Evolutionary conservation across 352 stramenopile genomes (phyloP), one percentile per base, ranked within the genome.

Genomic region (Phytophthora gonapodyides): DNA sequence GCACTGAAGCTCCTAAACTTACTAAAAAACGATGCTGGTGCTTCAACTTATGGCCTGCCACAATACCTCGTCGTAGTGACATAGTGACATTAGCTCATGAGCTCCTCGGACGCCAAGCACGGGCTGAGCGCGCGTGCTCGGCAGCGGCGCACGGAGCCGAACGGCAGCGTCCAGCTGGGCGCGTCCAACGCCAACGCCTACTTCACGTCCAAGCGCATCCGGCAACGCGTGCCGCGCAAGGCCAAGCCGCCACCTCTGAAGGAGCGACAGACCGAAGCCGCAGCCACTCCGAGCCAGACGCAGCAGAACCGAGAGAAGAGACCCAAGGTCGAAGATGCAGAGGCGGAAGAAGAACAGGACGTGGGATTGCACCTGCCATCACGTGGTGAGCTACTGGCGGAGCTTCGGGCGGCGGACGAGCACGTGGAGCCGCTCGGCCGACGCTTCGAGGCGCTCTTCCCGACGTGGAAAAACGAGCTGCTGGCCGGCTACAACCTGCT

Each of bases 401-500:
- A 66, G 41, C 34, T 80, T 35, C 55, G 47, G 24, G 57, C 35
- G 10, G 45, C 40, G 31, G 71, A 76, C 34, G 57, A 69, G 33
- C 42, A 46, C 24, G 64, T 61, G 30, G 36, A 60, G 27, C 19
- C 57, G n/a, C 21, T 45, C 31, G 13, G 7, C 10, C 16, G 34
- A 61, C 30, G 40, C 15, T 72, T 72, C 17, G 34, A 72, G 9
- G 38, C 47, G 55, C 36, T 58, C 15, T 85, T 85, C 24, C 37
- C 59, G 7, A 17, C 34, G 5, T 88, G 78, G 78, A 74, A 80
- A 24, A 77, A 69, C 24, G 59, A 84, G 45, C 64, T 88, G 1
- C 53, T 76, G 5, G 72, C 67, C 13, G 67, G 70, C 15, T 80
- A 82, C 54, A 88, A 84, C 41, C 40, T 88, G 30, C 72, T 88